Conservation (phyloP, 805 yeast species). For the Wickerhamiella galacta region DNA sequence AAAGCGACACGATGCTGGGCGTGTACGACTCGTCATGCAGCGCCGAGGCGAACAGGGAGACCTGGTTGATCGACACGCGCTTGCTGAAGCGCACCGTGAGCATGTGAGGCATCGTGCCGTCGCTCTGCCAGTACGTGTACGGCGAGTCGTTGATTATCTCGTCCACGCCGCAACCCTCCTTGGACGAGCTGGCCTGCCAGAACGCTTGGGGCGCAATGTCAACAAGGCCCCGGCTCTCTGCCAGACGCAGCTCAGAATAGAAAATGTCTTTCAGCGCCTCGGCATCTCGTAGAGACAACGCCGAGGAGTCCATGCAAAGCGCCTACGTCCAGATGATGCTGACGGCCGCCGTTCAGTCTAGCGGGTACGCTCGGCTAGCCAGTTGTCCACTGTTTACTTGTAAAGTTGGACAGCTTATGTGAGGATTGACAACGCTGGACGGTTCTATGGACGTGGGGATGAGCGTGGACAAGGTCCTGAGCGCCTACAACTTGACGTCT, state of each 20-base stretch:
- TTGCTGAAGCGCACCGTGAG: slow-evolving; percentile 68
- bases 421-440: too few species aligned
- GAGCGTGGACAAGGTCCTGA: slow-evolving; percentile 8
- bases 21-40: slow-evolving; percentile 80
- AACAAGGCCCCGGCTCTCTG: slow-evolving; percentile 21
- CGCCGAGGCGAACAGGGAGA: slow-evolving; percentile 58
- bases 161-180: slow-evolving; percentile 54
- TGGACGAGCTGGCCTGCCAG: slow-evolving; percentile 69
- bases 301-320: background rate
- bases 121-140: slow-evolving; percentile 80
- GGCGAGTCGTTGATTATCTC: slow-evolving; percentile 58
- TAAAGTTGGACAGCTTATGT: too few species aligned
- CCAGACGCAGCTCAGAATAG: background rate
- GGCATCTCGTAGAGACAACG: background rate
- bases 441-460: too few species aligned
- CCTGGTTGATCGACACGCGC: slow-evolving; percentile 46
- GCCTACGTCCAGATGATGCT: too few species aligned
- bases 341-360: too few species aligned
- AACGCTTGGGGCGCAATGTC: slow-evolving; percentile 71
- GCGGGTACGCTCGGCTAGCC: too few species aligned
- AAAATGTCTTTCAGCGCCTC: background rate
- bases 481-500: slow-evolving; percentile 10
- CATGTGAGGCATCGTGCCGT: slow-evolving; percentile 77
- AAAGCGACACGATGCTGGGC: slow-evolving; percentile 48
- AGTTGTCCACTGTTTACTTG: too few species aligned